Evolutionary conservation across 257 asterid species (phyloP).

Genomic region (Rhazya stricta): DNA sequence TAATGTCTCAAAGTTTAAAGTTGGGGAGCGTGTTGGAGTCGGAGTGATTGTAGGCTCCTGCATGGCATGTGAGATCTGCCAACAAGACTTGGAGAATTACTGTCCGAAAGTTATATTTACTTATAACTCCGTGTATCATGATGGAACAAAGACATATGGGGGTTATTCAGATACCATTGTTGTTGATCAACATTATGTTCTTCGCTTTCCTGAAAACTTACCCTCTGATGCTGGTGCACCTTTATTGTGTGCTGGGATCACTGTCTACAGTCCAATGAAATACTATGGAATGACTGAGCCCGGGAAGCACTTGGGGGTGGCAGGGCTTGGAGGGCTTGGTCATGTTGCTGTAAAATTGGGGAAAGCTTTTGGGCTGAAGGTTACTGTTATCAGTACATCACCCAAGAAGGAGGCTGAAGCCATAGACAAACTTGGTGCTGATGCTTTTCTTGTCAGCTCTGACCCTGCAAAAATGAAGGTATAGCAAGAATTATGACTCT

Average conservation of each 20-base stretch:
- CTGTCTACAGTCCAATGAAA: constrained; percentile 65
- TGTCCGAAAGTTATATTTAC: constrained; percentile 42
- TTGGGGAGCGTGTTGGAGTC: constrained; percentile 61
- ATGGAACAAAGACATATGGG: constrained; percentile 58
- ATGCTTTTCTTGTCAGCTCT: constrained; percentile 42
- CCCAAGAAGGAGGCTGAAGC: constrained; percentile 48
- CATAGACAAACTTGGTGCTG: constrained; percentile 49
- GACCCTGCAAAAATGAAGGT: constrained; percentile 48
- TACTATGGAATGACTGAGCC: constrained; percentile 51
- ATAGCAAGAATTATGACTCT: background rate
- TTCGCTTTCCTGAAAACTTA: constrained; percentile 46
- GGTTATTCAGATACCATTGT: constrained; percentile 57
- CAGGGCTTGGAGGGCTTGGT: constrained; percentile 72
- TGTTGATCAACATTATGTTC: constrained; percentile 50
- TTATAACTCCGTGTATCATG: constrained; percentile 33
- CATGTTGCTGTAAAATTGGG: constrained; percentile 68
- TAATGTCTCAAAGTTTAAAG: constrained; percentile 42
- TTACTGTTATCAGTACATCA: constrained; percentile 62
- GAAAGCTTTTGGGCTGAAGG: constrained; percentile 64
- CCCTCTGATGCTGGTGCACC: constrained; percentile 58
- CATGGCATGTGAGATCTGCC: constrained; percentile 43
- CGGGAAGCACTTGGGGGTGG: constrained; percentile 60
- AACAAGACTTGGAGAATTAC: constrained; percentile 52
- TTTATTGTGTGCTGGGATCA: constrained; percentile 62
- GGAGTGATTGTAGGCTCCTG: constrained; percentile 63